phyloP scores from a whole-genome alignment of 805 yeast species.

The Candida rishiriensis region DNA sequence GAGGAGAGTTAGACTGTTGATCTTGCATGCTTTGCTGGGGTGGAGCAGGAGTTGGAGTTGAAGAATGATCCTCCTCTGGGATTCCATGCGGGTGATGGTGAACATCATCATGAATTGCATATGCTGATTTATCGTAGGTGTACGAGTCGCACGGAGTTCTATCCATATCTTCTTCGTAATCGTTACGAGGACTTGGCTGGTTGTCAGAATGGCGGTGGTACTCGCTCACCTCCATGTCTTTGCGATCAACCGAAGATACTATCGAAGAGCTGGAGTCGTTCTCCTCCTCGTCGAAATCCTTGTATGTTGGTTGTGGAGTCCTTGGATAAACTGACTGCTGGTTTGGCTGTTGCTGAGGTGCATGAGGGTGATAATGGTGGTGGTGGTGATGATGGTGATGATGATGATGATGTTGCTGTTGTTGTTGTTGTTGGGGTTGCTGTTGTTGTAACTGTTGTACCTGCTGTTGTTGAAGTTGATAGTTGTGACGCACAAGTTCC shows the following conservation, averaged over 20 bases:
- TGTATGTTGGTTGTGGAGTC: constrained; percentile 13
- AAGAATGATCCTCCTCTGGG: not conserved
- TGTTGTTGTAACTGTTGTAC: no score
- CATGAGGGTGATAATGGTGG: not conserved
- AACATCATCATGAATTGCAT: constrained; percentile 3
- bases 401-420: not conserved
- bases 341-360: not conserved
- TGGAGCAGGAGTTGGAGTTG: not conserved
- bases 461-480: not conserved
- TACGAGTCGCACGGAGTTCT: no score
- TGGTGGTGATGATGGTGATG: not conserved
- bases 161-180: no score
- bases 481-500: not conserved
- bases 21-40: not conserved
- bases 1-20: not conserved
- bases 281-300: constrained; percentile 10
- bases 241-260: no score
- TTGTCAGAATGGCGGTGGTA: no score
- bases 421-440: no score
- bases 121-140: no score
- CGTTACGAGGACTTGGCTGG: no score
- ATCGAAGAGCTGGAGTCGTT: constrained; percentile 1
- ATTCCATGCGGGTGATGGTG: constrained; percentile 2
- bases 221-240: no score
- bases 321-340: constrained; percentile 10